Evolutionary conservation across 345 rosid species (phyloP).

Genomic region (Populus alba): DNA sequence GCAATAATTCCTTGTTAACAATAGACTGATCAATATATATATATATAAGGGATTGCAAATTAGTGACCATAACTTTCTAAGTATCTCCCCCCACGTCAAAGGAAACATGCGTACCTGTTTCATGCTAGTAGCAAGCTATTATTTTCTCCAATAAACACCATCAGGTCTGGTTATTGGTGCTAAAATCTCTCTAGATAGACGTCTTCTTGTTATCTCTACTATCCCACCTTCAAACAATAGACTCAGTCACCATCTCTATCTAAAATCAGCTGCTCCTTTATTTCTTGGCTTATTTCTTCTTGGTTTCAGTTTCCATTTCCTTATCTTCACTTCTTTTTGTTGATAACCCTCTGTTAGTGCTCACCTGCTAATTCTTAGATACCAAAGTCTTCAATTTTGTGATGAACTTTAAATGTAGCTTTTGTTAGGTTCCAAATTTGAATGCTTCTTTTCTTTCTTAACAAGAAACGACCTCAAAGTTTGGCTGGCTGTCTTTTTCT

Average conservation of each 20-base stretch:
- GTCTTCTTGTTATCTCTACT: background rate
- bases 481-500: background rate
- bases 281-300: background rate
- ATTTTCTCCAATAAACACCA: background rate
- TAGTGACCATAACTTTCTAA: background rate
- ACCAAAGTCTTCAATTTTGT: background rate
- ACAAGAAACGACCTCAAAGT: background rate
- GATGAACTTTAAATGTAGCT: background rate
- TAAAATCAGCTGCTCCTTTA: background rate
- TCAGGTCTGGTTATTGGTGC: conserved; percentile 10
- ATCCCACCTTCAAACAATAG: background rate
- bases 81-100: background rate
- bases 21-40: background rate
- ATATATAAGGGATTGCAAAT: background rate
- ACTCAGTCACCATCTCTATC: background rate
- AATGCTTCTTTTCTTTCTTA: background rate
- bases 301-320: background rate
- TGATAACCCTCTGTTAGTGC: background rate
- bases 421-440: background rate
- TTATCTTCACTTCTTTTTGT: background rate
- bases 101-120: conserved; percentile 13
- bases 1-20: too few species aligned
- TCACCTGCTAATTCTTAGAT: background rate
- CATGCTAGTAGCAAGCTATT: conserved; percentile 8
- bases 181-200: conserved; percentile 25